phyloP scores from a whole-genome alignment of 1,284 basidiomycete genomes.

The Malassezia vespertilionis region DNA sequence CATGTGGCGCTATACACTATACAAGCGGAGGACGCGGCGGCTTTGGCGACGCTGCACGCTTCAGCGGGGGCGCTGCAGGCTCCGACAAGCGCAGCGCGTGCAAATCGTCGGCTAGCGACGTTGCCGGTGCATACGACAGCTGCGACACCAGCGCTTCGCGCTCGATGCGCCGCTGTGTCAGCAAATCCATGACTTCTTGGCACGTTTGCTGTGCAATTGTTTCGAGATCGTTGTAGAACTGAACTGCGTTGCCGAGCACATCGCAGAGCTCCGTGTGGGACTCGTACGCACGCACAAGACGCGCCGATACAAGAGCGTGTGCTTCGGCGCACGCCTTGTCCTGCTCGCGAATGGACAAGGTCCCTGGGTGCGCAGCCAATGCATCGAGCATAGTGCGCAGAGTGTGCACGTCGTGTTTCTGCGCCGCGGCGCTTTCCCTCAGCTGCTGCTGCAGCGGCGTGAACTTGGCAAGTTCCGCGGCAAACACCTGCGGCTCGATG shows the following conservation, averaged over 20 bases:
- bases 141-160: background rate
- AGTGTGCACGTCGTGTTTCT: constrained; percentile 20
- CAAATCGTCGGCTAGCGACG: constrained; percentile 10
- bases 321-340: constrained; percentile 64
- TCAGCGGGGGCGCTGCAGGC: no score
- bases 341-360: constrained; percentile 48
- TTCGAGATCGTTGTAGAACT: constrained; percentile 75
- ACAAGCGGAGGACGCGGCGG: constrained; percentile 12
- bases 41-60: constrained; percentile 2
- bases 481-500: constrained; percentile 77
- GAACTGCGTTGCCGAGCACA: constrained; percentile 72
- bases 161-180: constrained; percentile 11
- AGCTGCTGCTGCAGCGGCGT: constrained; percentile 65
- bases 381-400: constrained; percentile 13
- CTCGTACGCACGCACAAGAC: constrained; percentile 66
- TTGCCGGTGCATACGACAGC: background rate
- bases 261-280: constrained; percentile 74
- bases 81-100: constrained; percentile 7
- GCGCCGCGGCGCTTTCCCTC: constrained; percentile 32
- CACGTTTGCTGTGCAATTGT: background rate
- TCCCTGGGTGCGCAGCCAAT: constrained; percentile 8
- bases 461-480: constrained; percentile 89
- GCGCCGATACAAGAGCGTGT: constrained; percentile 61
- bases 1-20: constrained; percentile 5
- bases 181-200: background rate